phyloP scores from a whole-genome alignment of 169 alveolate species.

The Plasmodium relictum region DNA sequence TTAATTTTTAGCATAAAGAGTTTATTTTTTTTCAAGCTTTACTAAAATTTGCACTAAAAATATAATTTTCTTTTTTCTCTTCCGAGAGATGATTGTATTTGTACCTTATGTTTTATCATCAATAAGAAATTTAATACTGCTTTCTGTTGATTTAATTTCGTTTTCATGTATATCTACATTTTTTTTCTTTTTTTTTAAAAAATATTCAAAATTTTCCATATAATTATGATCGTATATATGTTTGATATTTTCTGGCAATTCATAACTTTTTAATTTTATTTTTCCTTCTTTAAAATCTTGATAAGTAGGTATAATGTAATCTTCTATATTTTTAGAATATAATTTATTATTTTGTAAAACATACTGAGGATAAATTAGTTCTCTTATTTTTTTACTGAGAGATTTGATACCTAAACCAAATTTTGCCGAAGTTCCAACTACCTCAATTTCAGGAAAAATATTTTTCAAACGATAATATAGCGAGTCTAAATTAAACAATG shows the following conservation, averaged over 20 bases:
- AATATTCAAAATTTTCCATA: conserved; percentile 65
- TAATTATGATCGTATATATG: conserved; percentile 73
- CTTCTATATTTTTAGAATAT: conserved; percentile 63
- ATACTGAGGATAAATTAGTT: conserved; percentile 62
- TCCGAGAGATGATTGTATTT: neutral
- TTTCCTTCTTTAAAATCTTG: conserved; percentile 38
- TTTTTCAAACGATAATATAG: conserved; percentile 80
- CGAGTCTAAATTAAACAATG: conserved; percentile 85
- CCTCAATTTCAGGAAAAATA: conserved; percentile 81
- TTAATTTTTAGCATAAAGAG: neutral
- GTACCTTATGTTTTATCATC: neutral
- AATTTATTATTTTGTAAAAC: conserved; percentile 49
- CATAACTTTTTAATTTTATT: conserved; percentile 55
- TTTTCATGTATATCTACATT: neutral
- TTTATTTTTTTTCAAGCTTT: neutral
- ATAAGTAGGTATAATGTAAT: conserved; percentile 66
- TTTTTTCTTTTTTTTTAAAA: conserved; percentile 46
- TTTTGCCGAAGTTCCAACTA: conserved; percentile 87
- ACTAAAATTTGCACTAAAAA: neutral
- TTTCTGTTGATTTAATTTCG: neutral
- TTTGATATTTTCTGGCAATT: conserved; percentile 54
- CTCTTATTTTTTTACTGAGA: conserved; percentile 64
- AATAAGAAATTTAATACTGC: neutral
- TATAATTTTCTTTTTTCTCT: neutral
- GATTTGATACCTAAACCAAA: conserved; percentile 86